Evolutionary conservation across 2,329 filamentous ascomycete species (phyloP).

Genomic region (Penicillium sp.): DNA sequence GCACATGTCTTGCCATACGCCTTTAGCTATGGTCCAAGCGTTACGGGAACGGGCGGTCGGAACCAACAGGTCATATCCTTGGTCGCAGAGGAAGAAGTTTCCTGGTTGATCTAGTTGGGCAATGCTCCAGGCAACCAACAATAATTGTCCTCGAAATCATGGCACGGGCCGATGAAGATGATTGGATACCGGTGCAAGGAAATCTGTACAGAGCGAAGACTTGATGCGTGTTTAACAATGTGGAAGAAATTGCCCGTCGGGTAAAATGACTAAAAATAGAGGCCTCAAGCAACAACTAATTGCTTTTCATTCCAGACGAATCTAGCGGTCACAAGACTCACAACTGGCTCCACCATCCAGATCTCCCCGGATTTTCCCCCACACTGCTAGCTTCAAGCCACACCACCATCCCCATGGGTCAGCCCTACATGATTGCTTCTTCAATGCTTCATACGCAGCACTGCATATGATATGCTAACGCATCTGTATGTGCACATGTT

Average conservation of each 20-base stretch:
- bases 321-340: neutral
- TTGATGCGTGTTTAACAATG: neutral
- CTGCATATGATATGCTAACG: neutral
- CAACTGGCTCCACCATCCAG: neutral
- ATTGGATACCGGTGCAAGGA: neutral
- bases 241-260: neutral
- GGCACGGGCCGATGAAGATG: neutral
- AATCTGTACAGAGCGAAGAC: neutral
- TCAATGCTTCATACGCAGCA: neutral
- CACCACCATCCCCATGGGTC: neutral
- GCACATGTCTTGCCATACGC: neutral
- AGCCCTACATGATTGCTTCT: neutral
- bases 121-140: neutral
- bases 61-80: neutral
- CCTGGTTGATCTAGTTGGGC: neutral
- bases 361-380: conserved; percentile 3
- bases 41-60: neutral
- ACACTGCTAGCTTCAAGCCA: neutral
- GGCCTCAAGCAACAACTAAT: neutral
- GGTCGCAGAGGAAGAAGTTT: neutral
- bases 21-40: conserved; percentile 4
- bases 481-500: neutral
- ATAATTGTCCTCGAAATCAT: neutral
- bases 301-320: neutral
- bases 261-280: neutral